Evolutionary conservation across 1,284 basidiomycete species (phyloP), one percentile per base, ranked within the genome.

Genomic region (Moesziomyces antarcticus): DNA sequence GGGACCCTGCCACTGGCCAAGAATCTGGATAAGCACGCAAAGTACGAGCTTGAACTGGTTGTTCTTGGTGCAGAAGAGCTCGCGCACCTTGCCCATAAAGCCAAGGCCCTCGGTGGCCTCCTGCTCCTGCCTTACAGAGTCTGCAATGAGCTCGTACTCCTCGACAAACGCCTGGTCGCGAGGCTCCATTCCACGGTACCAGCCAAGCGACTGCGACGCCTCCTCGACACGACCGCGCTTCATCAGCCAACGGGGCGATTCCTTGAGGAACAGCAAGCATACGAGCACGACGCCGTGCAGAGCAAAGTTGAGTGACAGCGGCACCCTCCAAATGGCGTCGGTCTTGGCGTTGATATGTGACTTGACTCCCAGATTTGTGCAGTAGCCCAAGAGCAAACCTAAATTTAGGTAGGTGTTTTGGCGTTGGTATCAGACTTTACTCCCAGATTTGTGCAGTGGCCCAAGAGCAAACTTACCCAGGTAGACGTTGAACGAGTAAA

Each of bases 231-330:
- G 86, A 33, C 89, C 89, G 67, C 88, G 87, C 86, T 91, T 91
- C 86, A 94, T 88, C 53, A 90, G 88, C 88, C 88, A 94, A 84
- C 93, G 92, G 16, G 93, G 93, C 20, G 93, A 94, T 86, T 90
- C 82, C 84, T 90, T 89, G 55, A 89, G 85, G 64, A 88, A 86
- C 46, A 79, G 76, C 52, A 73, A 84, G 79, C 87, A 85, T 73
- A 88, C 42, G 20, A 78, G 57, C 37, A 85, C 76, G 72, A 89
- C 60, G 4, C 37, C n/a, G 44, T 73, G 70, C 9, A 68, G 60
- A 1, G 60, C 42, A 45, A 68, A 73, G 65, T 64, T 68, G 43
- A 73, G 60, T 14, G 65, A 59, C 14, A 73, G 50, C 4, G 65
- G 61, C 2, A 73, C 61, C 49, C 59, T 56, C 65, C 71, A 69